Conservation (phyloP, 2,329 filamentous ascomycete species). For the Fusarium nodosum region DNA sequence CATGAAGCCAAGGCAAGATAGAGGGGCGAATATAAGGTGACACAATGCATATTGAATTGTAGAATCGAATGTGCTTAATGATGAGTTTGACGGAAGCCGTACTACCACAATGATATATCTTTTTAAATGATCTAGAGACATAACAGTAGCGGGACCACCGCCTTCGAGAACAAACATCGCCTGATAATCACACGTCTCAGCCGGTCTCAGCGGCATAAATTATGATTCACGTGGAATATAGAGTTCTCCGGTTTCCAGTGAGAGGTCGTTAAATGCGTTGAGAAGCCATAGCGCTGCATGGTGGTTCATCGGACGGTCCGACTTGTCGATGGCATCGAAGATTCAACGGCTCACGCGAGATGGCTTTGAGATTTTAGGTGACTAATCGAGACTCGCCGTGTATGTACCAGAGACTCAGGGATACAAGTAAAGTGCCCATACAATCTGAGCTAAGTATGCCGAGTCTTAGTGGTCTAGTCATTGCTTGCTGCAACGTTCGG, state of each 20-base stretch:
- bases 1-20: constrained; percentile 10
- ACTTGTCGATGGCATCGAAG: constrained; percentile 20
- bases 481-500: constrained; percentile 11
- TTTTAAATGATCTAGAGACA: constrained; percentile 18
- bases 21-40: constrained; percentile 6
- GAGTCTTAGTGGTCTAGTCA: neutral
- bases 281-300: constrained; percentile 15
- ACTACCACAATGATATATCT: neutral
- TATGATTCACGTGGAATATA: neutral
- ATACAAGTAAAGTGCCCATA: neutral
- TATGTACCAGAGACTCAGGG: neutral
- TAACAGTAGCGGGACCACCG: constrained; percentile 22
- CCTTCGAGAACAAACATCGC: constrained; percentile 1
- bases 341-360: neutral
- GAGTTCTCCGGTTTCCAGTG: constrained; percentile 10
- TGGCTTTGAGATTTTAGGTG: constrained; percentile 1
- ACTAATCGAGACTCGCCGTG: neutral
- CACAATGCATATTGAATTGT: constrained; percentile 17
- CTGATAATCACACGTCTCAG: constrained; percentile 4
- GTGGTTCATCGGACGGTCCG: constrained; percentile 31
- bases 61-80: neutral
- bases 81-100: neutral
- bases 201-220: constrained; percentile 26
- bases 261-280: constrained; percentile 2
- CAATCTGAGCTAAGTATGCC: neutral